These are phyloP conservation scores for Nepenthes gracilis DNA, from an alignment of 148 eudicot species.

Conservation along the genomic window DNA sequence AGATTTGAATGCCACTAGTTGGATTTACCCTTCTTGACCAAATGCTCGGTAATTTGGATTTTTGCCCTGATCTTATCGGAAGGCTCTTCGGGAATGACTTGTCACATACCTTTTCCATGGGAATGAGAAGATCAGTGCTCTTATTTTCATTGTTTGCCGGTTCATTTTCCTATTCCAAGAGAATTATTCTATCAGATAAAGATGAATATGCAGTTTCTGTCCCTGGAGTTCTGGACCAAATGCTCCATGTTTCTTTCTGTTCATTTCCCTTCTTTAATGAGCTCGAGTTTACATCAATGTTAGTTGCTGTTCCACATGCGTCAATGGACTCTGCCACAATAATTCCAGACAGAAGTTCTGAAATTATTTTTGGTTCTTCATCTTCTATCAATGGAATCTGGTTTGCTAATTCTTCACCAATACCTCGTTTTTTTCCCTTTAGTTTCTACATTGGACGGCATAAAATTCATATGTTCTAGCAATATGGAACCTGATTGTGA, in stretches of 20 bases:
- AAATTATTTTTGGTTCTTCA: background rate
- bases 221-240: too few species aligned
- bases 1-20: slow-evolving; percentile 26
- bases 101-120: slow-evolving; percentile 9
- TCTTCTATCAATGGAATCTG: background rate
- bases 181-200: too few species aligned
- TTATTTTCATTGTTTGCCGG: slow-evolving; percentile 2
- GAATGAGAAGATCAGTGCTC: slow-evolving; percentile 11
- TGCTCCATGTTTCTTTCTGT: too few species aligned
- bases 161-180: background rate
- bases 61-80: slow-evolving; percentile 20
- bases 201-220: too few species aligned
- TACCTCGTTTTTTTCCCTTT: background rate
- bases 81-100: slow-evolving; percentile 14
- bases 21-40: slow-evolving; percentile 57
- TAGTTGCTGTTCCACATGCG: background rate
- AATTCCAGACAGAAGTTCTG: too few species aligned
- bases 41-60: slow-evolving; percentile 22
- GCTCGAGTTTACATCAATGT: slow-evolving; percentile 4
- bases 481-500: background rate
- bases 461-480: background rate
- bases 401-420: background rate
- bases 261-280: background rate
- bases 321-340: too few species aligned
- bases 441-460: background rate